Evolutionary conservation across 768 basidiomycete species (phyloP), one percentile per base, ranked within the genome.

Genomic region (Hygrocybe coccinea): DNA sequence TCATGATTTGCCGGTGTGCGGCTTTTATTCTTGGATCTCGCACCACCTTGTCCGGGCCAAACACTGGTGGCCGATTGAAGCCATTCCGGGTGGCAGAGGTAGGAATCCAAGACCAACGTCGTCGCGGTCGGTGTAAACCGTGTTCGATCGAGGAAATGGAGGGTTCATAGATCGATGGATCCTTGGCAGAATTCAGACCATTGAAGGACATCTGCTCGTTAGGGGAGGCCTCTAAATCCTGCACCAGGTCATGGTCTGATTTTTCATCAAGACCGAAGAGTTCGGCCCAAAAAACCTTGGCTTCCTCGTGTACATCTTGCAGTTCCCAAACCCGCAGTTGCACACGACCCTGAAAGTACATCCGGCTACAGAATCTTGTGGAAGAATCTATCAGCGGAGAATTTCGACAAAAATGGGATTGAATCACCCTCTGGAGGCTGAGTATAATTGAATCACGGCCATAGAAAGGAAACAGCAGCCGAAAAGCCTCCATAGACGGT

Each of bases 241-340:
- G 7, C 29, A 55, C 24, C n/a, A 47, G 33, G 11, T 43, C 37
- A 4, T 38, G 55, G n/a, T 50, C 47, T n/a, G 44, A 12, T 12
- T 46, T 22, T n/a, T 46, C 34, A 22, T 33, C 29, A 35, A n/a
- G 3, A n/a, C 35, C 34, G 22, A 60, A 51, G 44, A 67, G 57
- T 1, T 59, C 46, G 15, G 57, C 25, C 33, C 67, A 59, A 55
- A 64, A 68, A 3, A 37, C 38, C n/a, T 58, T 58, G 11, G 62
- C 63, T 51, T 71, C 67, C 54, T 59, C 58, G 50, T 70, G 64
- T 45, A 62, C 61, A 35, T 69, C 67, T 57, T 68, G 54, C 56
- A 76, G 64, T 57, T 76, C 74, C 75, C 75, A 76, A 5, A 63
- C 62, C 14, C 69, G 68, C 29, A 76, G 57, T 56, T 76, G 74